A percentile compares a stretch with the other conserved stretches of the same genome.
phyloP scores from a whole-genome alignment of 108 stramenopile genomes.

The Nitzschia palea region DNA sequence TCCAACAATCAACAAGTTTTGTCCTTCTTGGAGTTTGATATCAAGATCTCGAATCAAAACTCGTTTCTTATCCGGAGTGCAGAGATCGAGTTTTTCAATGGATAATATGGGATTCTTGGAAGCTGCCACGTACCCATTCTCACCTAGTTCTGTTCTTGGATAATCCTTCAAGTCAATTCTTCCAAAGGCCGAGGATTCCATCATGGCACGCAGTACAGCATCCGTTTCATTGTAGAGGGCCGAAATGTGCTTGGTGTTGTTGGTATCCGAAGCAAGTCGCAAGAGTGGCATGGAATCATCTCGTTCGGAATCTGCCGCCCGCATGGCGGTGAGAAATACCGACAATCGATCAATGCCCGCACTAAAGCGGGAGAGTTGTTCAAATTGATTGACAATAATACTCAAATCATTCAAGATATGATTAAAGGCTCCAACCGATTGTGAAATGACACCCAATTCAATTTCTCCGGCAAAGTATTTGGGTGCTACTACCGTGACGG shows the following conservation, averaged over 20 bases:
- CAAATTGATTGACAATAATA: constrained; percentile 93
- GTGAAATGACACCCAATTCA: constrained; percentile 90
- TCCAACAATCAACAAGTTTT: constrained; percentile 92
- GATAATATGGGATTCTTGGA: constrained; percentile 27
- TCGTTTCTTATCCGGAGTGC: constrained; percentile 81
- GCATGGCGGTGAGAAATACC: constrained; percentile 78
- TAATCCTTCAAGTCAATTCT: constrained; percentile 33
- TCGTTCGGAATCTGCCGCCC: constrained; percentile 55
- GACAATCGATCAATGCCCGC: constrained; percentile 90
- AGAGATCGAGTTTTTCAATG: constrained; percentile 56
- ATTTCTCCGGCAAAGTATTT: constrained; percentile 89
- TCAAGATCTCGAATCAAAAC: constrained; percentile 59
- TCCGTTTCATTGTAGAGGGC: background rate
- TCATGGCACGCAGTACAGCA: background rate
- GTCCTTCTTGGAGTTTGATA: constrained; percentile 58
- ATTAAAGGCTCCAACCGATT: constrained; percentile 78
- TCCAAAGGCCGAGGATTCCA: constrained; percentile 11
- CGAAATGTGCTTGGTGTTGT: background rate
- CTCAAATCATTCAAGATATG: constrained; percentile 90
- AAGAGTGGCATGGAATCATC: constrained; percentile 29
- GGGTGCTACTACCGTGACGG: constrained; percentile 91
- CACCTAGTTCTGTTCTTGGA: background rate
- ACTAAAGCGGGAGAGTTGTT: constrained; percentile 81
- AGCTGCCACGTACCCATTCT: background rate
- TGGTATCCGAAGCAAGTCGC: constrained; percentile 8